Evolutionary conservation across 495 filamentous ascomycete genomes (phyloP).

Genomic region (Hyaloscypha finlandica): DNA sequence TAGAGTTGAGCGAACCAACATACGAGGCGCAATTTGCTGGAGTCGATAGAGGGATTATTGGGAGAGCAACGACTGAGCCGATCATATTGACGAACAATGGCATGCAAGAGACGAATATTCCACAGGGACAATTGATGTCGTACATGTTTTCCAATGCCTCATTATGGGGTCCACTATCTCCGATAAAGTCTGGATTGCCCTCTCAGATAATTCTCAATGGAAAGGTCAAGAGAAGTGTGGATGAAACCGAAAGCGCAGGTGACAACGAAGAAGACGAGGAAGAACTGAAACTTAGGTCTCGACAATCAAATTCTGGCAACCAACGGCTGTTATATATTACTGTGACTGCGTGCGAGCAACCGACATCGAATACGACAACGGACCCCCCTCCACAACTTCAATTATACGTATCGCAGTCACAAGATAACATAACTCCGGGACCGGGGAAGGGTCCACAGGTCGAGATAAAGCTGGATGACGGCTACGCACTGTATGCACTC

Average conservation of each 20-base stretch:
- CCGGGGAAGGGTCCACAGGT: slow-evolving; percentile 49
- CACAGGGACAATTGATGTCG: slow-evolving; percentile 56
- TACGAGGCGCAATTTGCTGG: slow-evolving; percentile 35
- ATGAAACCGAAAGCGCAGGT: slow-evolving; percentile 3
- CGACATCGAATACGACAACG: slow-evolving; percentile 43
- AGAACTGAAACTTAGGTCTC: slow-evolving; percentile 13
- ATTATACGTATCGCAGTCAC: slow-evolving; percentile 72
- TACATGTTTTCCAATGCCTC: slow-evolving; percentile 54
- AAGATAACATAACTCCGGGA: slow-evolving; percentile 67
- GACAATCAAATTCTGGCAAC: slow-evolving; percentile 18
- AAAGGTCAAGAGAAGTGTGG: slow-evolving; percentile 7
- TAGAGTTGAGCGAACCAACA: slow-evolving; percentile 32
- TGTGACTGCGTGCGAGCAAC: slow-evolving; percentile 78
- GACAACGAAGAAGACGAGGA: not conserved
- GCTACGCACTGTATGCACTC: slow-evolving; percentile 61
- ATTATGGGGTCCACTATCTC: slow-evolving; percentile 40
- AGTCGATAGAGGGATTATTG: slow-evolving; percentile 62
- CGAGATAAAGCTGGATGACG: slow-evolving; percentile 50
- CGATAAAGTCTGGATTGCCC: slow-evolving; percentile 41
- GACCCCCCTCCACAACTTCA: slow-evolving; percentile 67
- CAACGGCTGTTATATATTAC: slow-evolving; percentile 69
- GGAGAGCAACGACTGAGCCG: slow-evolving; percentile 50
- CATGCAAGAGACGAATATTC: slow-evolving; percentile 53
- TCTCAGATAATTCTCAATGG: slow-evolving; percentile 31
- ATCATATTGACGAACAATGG: slow-evolving; percentile 64